Percentiles rank a stretch among this genome's conserved stretches.
phyloP scores from a whole-genome alignment of 2,329 filamentous ascomycete species.

The Septoria linicola region DNA sequence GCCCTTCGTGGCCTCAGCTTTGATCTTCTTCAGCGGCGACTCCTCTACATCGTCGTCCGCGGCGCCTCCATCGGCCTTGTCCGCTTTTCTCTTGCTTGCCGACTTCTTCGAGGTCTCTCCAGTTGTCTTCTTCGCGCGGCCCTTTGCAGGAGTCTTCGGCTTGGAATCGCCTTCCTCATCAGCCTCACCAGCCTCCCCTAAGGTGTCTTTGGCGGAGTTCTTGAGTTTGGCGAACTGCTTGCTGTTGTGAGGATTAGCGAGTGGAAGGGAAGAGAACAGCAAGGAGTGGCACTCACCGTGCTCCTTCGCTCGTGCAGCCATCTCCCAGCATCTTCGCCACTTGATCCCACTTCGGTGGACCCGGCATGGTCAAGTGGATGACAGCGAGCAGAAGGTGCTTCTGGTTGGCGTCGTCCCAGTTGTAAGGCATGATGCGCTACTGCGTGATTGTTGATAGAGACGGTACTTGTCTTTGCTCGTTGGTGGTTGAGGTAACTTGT shows the following conservation, averaged over 20 bases:
- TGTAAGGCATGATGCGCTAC: constrained; percentile 18
- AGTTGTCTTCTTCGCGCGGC: constrained; percentile 1
- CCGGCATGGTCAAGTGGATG: constrained; percentile 6
- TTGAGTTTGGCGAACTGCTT: constrained; percentile 8
- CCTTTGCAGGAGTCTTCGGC: constrained; percentile 13
- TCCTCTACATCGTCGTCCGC: constrained; percentile 8
- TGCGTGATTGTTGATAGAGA: too few species aligned
- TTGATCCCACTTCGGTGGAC: constrained; percentile 22
- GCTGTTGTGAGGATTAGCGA: not conserved
- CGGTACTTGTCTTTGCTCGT: not conserved
- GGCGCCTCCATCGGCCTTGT: not conserved
- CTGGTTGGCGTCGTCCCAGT: constrained; percentile 12
- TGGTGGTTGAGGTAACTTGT: too few species aligned
- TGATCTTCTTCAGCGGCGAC: constrained; percentile 14
- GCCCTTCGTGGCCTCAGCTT: not conserved
- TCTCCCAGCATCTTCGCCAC: constrained; percentile 5
- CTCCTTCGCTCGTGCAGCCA: constrained; percentile 8
- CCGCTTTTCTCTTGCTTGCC: constrained; percentile 10
- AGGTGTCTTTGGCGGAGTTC: not conserved
- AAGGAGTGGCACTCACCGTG: constrained; percentile 9
- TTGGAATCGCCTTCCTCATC: not conserved
- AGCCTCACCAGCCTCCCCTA: not conserved
- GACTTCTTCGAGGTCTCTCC: constrained; percentile 1
- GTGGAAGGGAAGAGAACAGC: too few species aligned
- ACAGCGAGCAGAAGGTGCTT: constrained; percentile 13